Percentiles rank a stretch among this genome's conserved stretches.
Evolutionary conservation across 1,284 basidiomycete genomes (phyloP).

Genomic region (Ustilago hordei): DNA sequence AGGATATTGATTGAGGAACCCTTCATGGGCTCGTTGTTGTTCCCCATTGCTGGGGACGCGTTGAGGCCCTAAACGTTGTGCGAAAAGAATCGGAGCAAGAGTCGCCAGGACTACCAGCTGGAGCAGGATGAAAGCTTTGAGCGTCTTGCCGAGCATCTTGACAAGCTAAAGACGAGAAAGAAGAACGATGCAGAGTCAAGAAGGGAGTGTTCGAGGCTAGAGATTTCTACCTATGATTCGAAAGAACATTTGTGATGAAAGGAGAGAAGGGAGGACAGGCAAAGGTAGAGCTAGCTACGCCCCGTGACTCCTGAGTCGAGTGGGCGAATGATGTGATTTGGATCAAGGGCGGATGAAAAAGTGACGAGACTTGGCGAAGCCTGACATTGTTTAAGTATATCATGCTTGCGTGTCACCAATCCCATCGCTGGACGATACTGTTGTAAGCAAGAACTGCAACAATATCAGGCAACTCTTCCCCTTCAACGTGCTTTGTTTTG

Average conservation of each 20-base stretch:
- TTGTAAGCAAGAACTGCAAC: neutral
- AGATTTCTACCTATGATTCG: neutral
- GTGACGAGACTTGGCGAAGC: neutral
- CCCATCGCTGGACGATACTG: neutral
- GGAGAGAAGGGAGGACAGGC: neutral
- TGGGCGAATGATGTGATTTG: too few relatives aligned
- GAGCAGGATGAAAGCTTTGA: neutral
- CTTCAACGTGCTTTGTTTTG: neutral
- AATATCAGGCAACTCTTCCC: neutral
- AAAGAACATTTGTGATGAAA: neutral
- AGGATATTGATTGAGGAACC: too few relatives aligned
- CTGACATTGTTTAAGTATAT: neutral
- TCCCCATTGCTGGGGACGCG: neutral
- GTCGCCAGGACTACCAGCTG: conserved; percentile 4
- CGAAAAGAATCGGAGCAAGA: neutral
- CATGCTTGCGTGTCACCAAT: neutral
- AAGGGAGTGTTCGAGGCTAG: neutral
- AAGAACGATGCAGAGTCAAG: neutral
- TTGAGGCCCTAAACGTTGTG: neutral
- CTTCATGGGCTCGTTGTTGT: too few relatives aligned
- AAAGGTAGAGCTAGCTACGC: neutral
- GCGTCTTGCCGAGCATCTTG: neutral
- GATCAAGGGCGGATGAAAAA: too few relatives aligned
- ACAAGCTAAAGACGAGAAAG: neutral
- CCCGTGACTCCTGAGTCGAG: neutral